These are phyloP conservation scores for Sedum album DNA, from an alignment of 164 flowering plant species.

Conservation along the genomic window DNA sequence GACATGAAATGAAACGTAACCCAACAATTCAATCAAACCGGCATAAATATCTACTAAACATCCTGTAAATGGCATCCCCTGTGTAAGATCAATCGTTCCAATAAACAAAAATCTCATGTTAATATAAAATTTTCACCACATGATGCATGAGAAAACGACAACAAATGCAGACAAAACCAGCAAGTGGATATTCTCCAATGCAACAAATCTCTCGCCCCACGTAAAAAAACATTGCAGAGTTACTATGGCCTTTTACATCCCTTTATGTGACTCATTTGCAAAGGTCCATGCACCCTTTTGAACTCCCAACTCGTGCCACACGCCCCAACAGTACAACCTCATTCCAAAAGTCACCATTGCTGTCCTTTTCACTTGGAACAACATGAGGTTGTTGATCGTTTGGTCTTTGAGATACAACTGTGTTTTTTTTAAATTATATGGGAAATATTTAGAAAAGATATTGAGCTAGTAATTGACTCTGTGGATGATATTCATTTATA, in stretches of 20 bases:
- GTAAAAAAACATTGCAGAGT: neutral
- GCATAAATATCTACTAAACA: neutral
- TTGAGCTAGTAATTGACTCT: neutral
- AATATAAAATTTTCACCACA: neutral
- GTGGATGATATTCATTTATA: neutral
- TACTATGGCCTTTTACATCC: neutral
- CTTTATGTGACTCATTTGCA: conserved; percentile 3
- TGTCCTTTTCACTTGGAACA: neutral
- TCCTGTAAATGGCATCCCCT: neutral
- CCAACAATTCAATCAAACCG: neutral
- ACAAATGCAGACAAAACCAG: neutral
- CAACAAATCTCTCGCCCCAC: neutral
- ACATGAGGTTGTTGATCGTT: neutral
- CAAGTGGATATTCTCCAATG: neutral
- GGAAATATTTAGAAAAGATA: neutral
- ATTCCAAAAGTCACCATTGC: neutral
- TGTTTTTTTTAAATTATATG: neutral
- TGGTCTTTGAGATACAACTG: neutral
- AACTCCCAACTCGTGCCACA: neutral
- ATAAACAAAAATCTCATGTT: neutral
- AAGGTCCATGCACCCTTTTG: conserved; percentile 4
- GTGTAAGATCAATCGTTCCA: neutral
- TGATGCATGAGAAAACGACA: neutral
- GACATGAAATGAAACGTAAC: too few species aligned
- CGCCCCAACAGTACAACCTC: neutral